Percentiles rank a stretch among this genome's conserved stretches.
Conservation (phyloP, 192 early-diverging fungal species). For the Coemansia furcata region DNA sequence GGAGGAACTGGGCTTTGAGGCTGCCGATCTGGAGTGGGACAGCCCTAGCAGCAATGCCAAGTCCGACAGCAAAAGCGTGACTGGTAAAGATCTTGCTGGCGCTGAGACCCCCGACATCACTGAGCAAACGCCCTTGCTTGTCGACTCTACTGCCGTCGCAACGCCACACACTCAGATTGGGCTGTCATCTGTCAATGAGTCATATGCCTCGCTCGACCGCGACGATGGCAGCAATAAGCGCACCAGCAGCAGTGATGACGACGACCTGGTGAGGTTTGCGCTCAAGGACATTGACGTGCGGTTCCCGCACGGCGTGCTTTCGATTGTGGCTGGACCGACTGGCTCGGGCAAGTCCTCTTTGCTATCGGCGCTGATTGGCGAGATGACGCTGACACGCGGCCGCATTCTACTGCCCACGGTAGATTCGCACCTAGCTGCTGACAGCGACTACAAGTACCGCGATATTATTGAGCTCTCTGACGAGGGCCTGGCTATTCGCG, state of each 20-base stretch:
- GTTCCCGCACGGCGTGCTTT: conserved; percentile 70
- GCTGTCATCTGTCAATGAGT: neutral
- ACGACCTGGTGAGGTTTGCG: conserved; percentile 40
- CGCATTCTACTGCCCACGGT: conserved; percentile 26
- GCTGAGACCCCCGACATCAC: neutral
- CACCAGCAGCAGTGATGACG: neutral
- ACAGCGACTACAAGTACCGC: conserved; percentile 35
- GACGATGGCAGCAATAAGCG: neutral
- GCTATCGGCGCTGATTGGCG: conserved; percentile 76
- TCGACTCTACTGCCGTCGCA: neutral
- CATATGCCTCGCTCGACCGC: neutral
- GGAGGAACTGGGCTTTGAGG: conserved; percentile 24
- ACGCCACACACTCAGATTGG: neutral
- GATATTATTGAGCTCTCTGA: conserved; percentile 50
- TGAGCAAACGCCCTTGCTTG: conserved; percentile 8
- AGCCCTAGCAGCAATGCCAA: neutral
- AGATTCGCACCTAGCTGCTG: neutral
- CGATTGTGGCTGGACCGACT: conserved; percentile 81
- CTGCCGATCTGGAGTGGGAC: conserved; percentile 43
- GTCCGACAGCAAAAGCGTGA: neutral
- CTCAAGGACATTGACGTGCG: conserved; percentile 61
- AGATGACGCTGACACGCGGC: conserved; percentile 56
- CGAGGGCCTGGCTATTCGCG: conserved; percentile 40
- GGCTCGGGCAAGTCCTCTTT: conserved; percentile 86
- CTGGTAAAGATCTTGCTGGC: neutral